phyloP scores from a whole-genome alignment of 192 early-diverging fungal species.

The Irineochytrium annulatum region DNA sequence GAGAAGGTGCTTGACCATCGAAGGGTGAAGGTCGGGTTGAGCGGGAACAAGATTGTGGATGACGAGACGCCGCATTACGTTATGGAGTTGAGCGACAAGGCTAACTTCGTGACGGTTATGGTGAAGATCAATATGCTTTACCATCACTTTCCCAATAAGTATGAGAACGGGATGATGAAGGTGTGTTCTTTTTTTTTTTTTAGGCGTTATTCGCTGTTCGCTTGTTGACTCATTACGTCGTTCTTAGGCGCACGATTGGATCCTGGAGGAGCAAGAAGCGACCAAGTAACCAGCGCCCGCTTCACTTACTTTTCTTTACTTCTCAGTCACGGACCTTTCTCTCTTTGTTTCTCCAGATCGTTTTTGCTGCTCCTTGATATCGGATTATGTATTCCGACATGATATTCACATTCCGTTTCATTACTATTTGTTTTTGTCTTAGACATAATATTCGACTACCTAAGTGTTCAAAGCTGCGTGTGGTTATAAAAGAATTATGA shows the following conservation, averaged over 20 bases:
- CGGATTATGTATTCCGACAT: no score
- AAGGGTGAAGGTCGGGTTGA: conserved; percentile 11
- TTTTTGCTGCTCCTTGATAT: no score
- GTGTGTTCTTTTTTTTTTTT: conserved; percentile 9
- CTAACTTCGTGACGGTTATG: conserved; percentile 29
- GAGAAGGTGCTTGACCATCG: no score
- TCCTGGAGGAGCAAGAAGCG: conserved; percentile 14
- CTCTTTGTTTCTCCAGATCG: no score
- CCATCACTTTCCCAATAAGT: conserved; percentile 38
- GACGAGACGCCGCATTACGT: conserved; percentile 35
- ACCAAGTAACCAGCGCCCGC: not conserved
- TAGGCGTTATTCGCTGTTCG: not conserved
- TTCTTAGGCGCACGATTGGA: conserved; percentile 16
- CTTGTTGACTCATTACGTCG: not conserved
- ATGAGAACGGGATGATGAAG: conserved; percentile 25
- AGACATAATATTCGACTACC: no score
- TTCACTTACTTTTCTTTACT: no score
- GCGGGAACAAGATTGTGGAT: conserved; percentile 30
- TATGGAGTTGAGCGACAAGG: conserved; percentile 23
- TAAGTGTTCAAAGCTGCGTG: no score
- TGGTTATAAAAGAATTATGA: no score
- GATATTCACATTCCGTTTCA: no score
- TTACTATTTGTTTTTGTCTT: no score
- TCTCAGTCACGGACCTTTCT: no score
- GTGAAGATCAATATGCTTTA: conserved; percentile 33